Evolutionary conservation across 441 rosid species (phyloP), one percentile per base, ranked within the genome.

Genomic region (Erodium moschatum): DNA sequence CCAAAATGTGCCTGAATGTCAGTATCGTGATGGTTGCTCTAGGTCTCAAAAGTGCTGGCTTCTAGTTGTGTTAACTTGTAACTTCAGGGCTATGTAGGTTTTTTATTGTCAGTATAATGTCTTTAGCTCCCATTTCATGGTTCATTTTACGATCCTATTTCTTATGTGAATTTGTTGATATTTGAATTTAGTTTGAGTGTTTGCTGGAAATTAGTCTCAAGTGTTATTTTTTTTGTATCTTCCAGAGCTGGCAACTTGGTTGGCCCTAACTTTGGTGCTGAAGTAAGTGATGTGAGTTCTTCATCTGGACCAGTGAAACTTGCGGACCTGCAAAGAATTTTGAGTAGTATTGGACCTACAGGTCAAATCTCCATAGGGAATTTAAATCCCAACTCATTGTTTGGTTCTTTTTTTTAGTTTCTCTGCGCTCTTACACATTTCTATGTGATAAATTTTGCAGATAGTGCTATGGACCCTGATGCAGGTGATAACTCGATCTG

Each of bases 301-400:
- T 87, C 96, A 16, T 82, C 86, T 42, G 96, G 96, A 74, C 93
- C 97, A 18, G 96, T 93, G 54, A 88, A 82, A 81, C 78, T 91
- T 81, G 89, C 85, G 77, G 97, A 89, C 79, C 78, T 93, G 80
- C 92, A 86, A 81, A 87, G 97, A 80, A 93, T 93, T 75, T 83
- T 93, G 79, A 87, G 86, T 85, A 88, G 82, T 78, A 85, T 93
- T 35, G 90, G 77, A 10, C 85, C 94, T 72, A 79, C 76, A 75
- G 96, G 97, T 88, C 79, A 64, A n/a, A 67, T 65, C 38, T 48
- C 46, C 63, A 20, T 58, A 13, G 24, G 66, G 67, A 62, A 16
- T 74, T 63, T 7, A 56, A 56, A 19, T 19, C 63, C 24, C 33
- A 46, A 66, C 35, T 21, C 66, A 18, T 38, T 42, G 3, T 18